A percentile compares a stretch with the other conserved stretches of the same genome.
phyloP scores from a whole-genome alignment of 345 rosid species.

The Eucalyptus guilfoylei region DNA sequence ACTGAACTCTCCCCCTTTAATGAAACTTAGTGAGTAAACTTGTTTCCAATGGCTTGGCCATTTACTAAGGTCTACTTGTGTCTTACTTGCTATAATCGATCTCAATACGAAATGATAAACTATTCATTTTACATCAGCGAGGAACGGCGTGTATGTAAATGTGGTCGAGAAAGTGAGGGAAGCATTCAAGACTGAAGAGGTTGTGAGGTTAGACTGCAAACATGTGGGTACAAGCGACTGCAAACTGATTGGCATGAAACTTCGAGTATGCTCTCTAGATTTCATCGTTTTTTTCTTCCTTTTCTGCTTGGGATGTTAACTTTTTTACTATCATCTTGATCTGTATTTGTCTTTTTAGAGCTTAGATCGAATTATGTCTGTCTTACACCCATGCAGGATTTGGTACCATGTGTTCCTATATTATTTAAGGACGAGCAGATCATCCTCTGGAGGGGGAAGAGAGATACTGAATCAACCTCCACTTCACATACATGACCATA shows the following conservation, averaged over 20 bases:
- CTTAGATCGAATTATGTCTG: not conserved
- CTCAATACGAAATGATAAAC: not conserved
- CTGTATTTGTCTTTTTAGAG: not conserved
- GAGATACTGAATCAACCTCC: not conserved
- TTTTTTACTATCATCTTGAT: not conserved
- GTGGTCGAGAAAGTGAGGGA: conserved; percentile 69
- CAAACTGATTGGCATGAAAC: conserved; percentile 78
- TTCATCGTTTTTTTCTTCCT: not conserved
- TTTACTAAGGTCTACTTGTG: not conserved
- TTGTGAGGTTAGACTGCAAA: conserved; percentile 73
- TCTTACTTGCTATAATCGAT: not conserved
- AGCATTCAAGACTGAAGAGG: conserved; percentile 53
- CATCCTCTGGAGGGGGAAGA: conserved; percentile 69
- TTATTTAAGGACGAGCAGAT: conserved; percentile 85
- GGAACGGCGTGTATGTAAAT: conserved; percentile 86
- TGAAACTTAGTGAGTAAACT: conserved; percentile 61
- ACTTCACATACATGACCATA: not conserved
- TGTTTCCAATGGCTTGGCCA: not conserved
- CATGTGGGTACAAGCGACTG: conserved; percentile 76
- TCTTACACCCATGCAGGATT: not conserved
- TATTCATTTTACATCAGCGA: conserved; percentile 34
- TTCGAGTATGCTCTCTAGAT: conserved; percentile 25
- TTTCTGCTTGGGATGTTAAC: not conserved
- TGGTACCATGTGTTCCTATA: conserved; percentile 80
- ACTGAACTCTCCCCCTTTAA: conserved; percentile 36